These are phyloP conservation scores for Metroxylon sagu DNA, from an alignment of 176 grass and related monocot genomes.

Conservation along the genomic window DNA sequence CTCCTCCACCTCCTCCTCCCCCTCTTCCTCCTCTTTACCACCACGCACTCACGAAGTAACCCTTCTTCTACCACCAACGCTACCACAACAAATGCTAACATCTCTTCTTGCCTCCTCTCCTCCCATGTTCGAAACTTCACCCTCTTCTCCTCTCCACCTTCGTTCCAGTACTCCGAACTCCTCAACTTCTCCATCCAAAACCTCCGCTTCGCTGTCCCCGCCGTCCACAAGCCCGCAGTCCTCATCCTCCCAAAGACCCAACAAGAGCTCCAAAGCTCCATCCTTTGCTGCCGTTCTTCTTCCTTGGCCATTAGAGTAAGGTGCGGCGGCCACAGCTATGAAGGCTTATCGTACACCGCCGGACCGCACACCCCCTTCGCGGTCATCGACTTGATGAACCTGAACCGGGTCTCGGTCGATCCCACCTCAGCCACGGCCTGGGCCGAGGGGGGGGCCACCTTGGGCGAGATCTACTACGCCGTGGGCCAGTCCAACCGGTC, in stretches of 20 bases:
- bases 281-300: constrained; percentile 36
- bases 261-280: constrained; percentile 22
- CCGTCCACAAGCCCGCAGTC: constrained; percentile 16
- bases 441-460: constrained; percentile 55
- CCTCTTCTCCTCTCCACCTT: neutral
- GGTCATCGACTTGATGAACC: constrained; percentile 48
- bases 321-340: constrained; percentile 90
- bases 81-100: no score
- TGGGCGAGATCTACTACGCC: constrained; percentile 63
- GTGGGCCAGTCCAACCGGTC: constrained; percentile 17
- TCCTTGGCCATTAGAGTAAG: constrained; percentile 36
- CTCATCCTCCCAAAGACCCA: constrained; percentile 37
- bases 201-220: constrained; percentile 45
- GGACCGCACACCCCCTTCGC: constrained; percentile 15
- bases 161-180: constrained; percentile 13
- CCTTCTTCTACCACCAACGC: no score
- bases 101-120: constrained; percentile 36
- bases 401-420: constrained; percentile 43
- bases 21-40: no score
- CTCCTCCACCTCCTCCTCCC: no score
- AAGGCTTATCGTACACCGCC: constrained; percentile 62
- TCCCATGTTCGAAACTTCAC: constrained; percentile 59
- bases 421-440: constrained; percentile 22
- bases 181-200: constrained; percentile 58
- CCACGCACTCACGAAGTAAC: no score